A percentile compares a stretch with the other conserved stretches of the same genome.
Evolutionary conservation across 441 rosid species (phyloP).

Genomic region (Euphorbia neoarborescens): DNA sequence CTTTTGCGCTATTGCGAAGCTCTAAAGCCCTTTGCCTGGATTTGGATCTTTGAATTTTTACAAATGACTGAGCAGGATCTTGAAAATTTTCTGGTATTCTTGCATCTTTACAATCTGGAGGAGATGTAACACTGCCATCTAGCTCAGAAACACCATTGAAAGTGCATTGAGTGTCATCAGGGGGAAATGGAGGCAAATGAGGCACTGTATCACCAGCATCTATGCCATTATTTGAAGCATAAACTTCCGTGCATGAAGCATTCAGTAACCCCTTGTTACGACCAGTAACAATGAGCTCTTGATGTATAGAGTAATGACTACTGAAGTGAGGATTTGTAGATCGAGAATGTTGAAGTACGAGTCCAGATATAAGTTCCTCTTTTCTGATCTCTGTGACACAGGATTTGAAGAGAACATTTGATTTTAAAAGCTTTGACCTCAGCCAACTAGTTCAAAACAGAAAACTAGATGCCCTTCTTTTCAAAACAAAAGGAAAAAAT

Average conservation of each 20-base stretch:
- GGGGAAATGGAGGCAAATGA: conserved; percentile 25
- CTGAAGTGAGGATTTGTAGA: conserved; percentile 30
- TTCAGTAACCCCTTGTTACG: conserved; percentile 28
- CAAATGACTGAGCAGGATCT: conserved; percentile 45
- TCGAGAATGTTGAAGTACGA: conserved; percentile 39
- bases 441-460: neutral
- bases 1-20: conserved; percentile 62
- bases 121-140: conserved; percentile 42
- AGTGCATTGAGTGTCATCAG: conserved; percentile 23
- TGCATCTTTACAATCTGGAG: conserved; percentile 35
- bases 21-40: conserved; percentile 74
- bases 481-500: neutral
- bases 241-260: conserved; percentile 24
- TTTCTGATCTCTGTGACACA: conserved; percentile 44
- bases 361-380: conserved; percentile 60
- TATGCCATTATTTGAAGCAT: conserved; percentile 25
- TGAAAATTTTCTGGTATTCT: conserved; percentile 25
- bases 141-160: conserved; percentile 27
- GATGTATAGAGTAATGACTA: conserved; percentile 29
- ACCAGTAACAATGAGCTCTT: conserved; percentile 26
- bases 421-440: neutral
- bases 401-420: neutral
- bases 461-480: neutral
- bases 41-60: conserved; percentile 73
- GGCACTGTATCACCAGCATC: conserved; percentile 30